These are phyloP conservation scores for Alnus rubra DNA, from an alignment of 306 rosid species.

Conservation along the genomic window DNA sequence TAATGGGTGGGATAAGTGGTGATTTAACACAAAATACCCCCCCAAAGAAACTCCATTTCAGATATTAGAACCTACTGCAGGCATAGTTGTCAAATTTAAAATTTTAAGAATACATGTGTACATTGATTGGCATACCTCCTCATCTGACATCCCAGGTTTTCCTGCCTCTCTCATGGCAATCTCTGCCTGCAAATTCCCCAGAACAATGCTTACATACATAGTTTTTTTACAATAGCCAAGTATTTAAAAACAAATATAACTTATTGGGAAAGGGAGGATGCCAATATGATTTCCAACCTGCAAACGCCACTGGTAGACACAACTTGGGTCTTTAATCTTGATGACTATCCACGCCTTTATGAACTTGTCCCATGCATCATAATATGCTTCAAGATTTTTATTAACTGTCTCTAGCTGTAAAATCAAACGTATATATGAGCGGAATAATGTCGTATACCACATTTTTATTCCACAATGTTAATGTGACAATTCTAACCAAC, in stretches of 20 bases:
- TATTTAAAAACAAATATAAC: not conserved
- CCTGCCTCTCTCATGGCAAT: constrained; percentile 98
- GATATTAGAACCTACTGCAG: constrained; percentile 8
- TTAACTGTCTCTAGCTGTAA: constrained; percentile 74
- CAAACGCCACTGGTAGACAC: constrained; percentile 85
- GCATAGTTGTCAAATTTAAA: constrained; percentile 6
- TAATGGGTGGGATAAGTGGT: no score
- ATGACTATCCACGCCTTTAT: constrained; percentile 82
- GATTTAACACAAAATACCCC: not conserved
- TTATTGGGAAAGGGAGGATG: constrained; percentile 12
- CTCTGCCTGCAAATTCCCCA: constrained; percentile 75
- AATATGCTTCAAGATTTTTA: constrained; percentile 74
- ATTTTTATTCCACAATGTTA: no score
- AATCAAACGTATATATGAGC: constrained; percentile 21
- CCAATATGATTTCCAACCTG: constrained; percentile 49
- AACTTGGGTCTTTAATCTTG: constrained; percentile 81
- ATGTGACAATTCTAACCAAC: no score
- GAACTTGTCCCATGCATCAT: constrained; percentile 90
- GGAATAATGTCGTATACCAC: not conserved
- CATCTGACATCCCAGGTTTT: constrained; percentile 88
- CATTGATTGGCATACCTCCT: constrained; percentile 53
- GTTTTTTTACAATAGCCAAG: not conserved
- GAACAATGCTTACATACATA: not conserved
- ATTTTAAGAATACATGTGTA: not conserved
- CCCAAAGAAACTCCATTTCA: constrained; percentile 26